Evolutionary conservation across 208 protist genomes (phyloP), one percentile per base, ranked within the genome.

Genomic region (Phytomonas francai): DNA sequence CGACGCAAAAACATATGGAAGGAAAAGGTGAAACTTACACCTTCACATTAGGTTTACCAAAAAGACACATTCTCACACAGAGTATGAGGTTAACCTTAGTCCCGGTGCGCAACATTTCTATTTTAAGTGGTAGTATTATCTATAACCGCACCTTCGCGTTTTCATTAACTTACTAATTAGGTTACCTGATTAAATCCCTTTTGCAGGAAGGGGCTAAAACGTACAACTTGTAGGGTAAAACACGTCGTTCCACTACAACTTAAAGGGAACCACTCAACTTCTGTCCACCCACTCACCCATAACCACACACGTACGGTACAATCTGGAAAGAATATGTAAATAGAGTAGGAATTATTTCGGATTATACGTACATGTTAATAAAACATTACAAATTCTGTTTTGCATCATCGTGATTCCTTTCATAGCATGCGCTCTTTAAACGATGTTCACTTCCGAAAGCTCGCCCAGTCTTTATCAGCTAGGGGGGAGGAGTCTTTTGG

Each of bases 381-480:
- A 49, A 6, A 12, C 39, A 12, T 39, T 39, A 9, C 34, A 9
- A 12, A 39, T 3, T 3, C 12, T 49, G 16, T 49, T 19, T 12
- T 3, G 39, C 12, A 49, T 19, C 39, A 49, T 49, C 16, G 9
- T 49, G 14, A 49, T 49, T 49, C 2, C 57, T 61, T 4, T 61
- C 16, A 14, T 12, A 28, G 7, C 57, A 33, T 19, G n/a, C 22
- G 16, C 22, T 29, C n/a, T 12, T 19, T 34, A 29, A 61, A 29
- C 57, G 22, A 19, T 9, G n/a, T 33, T 61, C n/a, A 61, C 29
- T 33, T 29, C 57, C 57, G 57, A 29, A 61, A 59, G 57, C 58
- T 73, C 42, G 71, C 71, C 78, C 78, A 83, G 28, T 76, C 71
- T 42, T 77, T 71, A 1, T 31, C 71, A 11, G 34, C 63, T n/a